Conservation (phyloP, 225 moss, liverwort and hornwort genomes). For the Physcomitrium patens region DNA sequence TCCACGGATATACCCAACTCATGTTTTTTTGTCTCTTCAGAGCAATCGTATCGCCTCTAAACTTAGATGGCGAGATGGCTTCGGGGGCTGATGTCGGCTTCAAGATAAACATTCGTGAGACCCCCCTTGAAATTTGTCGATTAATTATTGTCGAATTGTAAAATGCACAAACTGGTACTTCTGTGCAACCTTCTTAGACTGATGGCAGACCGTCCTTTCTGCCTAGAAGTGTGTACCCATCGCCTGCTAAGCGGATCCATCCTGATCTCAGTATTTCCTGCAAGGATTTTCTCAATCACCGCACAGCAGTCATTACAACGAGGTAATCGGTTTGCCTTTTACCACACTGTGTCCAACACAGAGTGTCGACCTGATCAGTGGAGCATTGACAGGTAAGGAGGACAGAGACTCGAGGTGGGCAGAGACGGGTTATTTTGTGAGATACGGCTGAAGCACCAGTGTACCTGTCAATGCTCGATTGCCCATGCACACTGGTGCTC, state of each 20-base stretch:
- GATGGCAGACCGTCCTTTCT: background rate
- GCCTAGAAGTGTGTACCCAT: background rate
- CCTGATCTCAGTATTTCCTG: background rate
- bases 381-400: too few species aligned
- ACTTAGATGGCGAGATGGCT: background rate
- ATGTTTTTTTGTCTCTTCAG: background rate
- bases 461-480: too few species aligned
- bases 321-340: background rate
- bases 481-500: background rate
- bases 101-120: background rate
- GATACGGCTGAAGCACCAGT: background rate
- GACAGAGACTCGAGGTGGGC: too few species aligned
- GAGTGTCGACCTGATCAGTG: background rate
- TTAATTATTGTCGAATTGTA: background rate
- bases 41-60: background rate
- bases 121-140: background rate
- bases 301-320: background rate
- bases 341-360: background rate
- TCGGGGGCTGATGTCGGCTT: too few species aligned
- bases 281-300: background rate
- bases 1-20: background rate
- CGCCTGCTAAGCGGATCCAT: background rate
- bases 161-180: background rate
- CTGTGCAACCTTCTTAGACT: background rate
- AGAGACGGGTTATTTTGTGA: background rate